phyloP scores from a whole-genome alignment of 1,284 basidiomycete species.

The Hemileia vastatrix region DNA sequence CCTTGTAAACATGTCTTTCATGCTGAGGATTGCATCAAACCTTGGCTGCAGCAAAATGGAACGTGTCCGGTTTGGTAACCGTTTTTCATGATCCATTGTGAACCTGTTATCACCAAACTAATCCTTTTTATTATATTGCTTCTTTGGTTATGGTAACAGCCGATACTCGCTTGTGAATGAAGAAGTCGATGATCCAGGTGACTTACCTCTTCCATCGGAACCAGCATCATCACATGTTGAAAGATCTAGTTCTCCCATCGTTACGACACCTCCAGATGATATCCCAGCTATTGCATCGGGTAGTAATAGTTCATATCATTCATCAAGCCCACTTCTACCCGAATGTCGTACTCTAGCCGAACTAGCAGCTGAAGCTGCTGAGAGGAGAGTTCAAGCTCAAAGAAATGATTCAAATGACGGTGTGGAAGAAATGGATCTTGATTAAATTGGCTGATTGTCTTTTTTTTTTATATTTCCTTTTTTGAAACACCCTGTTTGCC shows the following conservation, averaged over 20 bases:
- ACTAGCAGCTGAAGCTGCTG: not conserved
- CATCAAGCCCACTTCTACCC: too few species aligned
- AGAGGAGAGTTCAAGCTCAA: not conserved
- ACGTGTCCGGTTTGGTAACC: constrained; percentile 76
- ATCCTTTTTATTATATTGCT: not conserved
- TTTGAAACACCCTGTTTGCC: too few species aligned
- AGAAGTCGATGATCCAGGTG: not conserved
- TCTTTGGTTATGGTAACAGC: not conserved
- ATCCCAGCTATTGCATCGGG: too few species aligned
- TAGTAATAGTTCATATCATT: too few species aligned
- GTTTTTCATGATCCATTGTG: constrained; percentile 31
- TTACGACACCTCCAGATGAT: not conserved
- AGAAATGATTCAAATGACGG: not conserved
- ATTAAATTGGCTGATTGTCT: too few species aligned
- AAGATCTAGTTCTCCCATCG: too few species aligned
- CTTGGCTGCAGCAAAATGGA: constrained; percentile 70
- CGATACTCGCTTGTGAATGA: not conserved
- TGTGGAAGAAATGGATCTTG: too few species aligned
- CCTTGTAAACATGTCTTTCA: constrained; percentile 74
- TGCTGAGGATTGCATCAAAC: constrained; percentile 60
- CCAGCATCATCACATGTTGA: not conserved
- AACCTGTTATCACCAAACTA: not conserved
- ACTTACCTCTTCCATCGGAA: not conserved
- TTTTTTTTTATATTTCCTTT: too few species aligned
- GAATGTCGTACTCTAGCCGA: not conserved